A percentile compares a stretch with the other conserved stretches of the same genome.
phyloP scores from a whole-genome alignment of 2,329 filamentous ascomycete species.

The Colletotrichum karsti region DNA sequence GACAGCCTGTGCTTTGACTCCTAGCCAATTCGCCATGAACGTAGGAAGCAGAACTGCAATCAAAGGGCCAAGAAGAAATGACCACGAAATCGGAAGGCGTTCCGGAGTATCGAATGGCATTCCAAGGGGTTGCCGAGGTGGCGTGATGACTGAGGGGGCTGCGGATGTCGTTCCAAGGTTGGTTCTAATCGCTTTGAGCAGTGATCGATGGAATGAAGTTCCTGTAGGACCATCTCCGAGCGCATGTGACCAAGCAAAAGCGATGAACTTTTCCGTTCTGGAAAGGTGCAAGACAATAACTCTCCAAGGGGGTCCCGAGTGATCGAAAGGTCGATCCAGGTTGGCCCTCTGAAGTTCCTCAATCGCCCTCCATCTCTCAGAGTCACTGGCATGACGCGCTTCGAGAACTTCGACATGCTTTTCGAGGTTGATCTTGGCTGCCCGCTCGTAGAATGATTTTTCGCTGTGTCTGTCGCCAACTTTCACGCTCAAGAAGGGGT shows the following conservation, averaged over 20 bases:
- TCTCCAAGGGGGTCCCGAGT: slow-evolving; percentile 48
- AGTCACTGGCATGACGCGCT: background rate
- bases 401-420: slow-evolving; percentile 46
- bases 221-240: slow-evolving; percentile 53
- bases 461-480: slow-evolving; percentile 45
- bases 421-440: slow-evolving; percentile 42
- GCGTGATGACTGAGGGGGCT: background rate
- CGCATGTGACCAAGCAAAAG: slow-evolving; percentile 52
- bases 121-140: slow-evolving; percentile 34
- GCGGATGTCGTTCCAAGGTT: background rate
- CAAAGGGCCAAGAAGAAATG: slow-evolving; percentile 49
- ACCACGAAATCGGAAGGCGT: slow-evolving; percentile 51
- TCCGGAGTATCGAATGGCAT: slow-evolving; percentile 46
- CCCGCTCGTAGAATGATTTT: slow-evolving; percentile 41
- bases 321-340: slow-evolving; percentile 42
- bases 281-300: slow-evolving; percentile 44
- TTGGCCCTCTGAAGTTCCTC: slow-evolving; percentile 36
- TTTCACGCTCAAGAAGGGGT: slow-evolving; percentile 46
- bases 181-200: slow-evolving; percentile 38
- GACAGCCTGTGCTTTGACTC: slow-evolving; percentile 38
- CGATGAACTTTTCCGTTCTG: slow-evolving; percentile 38
- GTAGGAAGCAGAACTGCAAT: slow-evolving; percentile 45
- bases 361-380: slow-evolving; percentile 22
- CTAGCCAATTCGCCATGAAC: slow-evolving; percentile 40
- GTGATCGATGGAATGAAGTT: slow-evolving; percentile 49